A percentile compares a stretch with the other conserved stretches of the same genome.
phyloP scores from a whole-genome alignment of 176 grass and related monocot species.

The Hsuehochloa calcarea region DNA sequence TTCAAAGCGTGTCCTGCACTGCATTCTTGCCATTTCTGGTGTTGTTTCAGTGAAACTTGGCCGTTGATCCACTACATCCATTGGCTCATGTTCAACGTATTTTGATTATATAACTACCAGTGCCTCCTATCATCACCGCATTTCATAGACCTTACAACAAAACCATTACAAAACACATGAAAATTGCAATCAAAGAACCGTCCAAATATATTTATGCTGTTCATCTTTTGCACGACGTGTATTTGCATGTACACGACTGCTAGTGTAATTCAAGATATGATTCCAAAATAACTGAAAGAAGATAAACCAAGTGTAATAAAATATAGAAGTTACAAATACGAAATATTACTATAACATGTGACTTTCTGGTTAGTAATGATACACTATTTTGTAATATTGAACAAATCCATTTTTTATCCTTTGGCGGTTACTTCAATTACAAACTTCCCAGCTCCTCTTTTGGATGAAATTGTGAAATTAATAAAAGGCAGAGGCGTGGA shows the following conservation, averaged over 20 bases:
- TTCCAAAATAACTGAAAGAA: not conserved
- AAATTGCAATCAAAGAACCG: not conserved
- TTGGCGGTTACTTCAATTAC: not conserved
- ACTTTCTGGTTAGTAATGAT: not conserved
- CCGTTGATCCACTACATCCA: not conserved
- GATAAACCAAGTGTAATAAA: not conserved
- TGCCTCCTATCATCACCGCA: not conserved
- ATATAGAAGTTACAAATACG: not conserved
- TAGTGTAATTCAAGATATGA: not conserved
- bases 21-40: not conserved
- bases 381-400: not conserved
- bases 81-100: not conserved
- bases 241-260: not conserved
- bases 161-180: not conserved
- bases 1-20: not conserved
- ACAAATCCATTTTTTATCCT: not conserved
- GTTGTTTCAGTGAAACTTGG: not conserved
- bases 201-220: not conserved
- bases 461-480: not conserved
- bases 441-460: not conserved
- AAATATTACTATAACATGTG: not conserved
- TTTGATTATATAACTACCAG: not conserved
- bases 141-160: not conserved
- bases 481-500: not conserved
- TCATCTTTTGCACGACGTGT: not conserved